These are phyloP conservation scores for Teratosphaeria gauchensis DNA, from an alignment of 2,329 filamentous ascomycete species.

Conservation along the genomic window DNA sequence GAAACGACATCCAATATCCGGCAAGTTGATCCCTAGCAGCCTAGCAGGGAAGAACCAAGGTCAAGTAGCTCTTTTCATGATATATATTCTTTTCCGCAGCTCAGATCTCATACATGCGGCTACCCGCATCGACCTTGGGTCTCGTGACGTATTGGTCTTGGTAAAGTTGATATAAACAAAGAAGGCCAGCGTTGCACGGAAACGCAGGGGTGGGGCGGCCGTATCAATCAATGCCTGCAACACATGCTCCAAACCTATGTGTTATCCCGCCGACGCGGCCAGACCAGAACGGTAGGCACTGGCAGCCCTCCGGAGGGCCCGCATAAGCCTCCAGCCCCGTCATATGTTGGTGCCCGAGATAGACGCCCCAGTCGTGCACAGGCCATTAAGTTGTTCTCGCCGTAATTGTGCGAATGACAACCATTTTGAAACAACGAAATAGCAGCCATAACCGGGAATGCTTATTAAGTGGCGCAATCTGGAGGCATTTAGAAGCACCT, in stretches of 20 bases:
- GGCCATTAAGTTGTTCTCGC: neutral
- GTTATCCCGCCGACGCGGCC: neutral
- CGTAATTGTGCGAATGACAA: neutral
- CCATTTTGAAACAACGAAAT: neutral
- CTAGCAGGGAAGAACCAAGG: neutral
- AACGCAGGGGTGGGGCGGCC: neutral
- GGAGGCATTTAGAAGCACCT: too few relatives aligned
- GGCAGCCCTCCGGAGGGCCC: neutral
- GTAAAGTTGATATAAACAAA: neutral
- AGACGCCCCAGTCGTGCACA: neutral
- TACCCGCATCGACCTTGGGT: neutral
- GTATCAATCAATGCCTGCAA: too few relatives aligned
- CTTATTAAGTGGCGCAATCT: too few relatives aligned
- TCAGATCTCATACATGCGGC: neutral
- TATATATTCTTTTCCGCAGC: neutral
- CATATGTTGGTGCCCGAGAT: neutral
- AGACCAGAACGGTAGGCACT: neutral
- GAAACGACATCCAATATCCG: neutral
- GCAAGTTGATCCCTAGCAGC: neutral
- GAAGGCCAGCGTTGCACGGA: neutral
- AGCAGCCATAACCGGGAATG: too few relatives aligned
- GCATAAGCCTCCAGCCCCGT: too few relatives aligned
- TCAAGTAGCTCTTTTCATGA: too few relatives aligned
- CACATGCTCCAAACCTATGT: neutral
- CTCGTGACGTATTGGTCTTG: neutral